phyloP scores from a whole-genome alignment of 2,329 filamentous ascomycete species.

The Cytospora chrysosperma region DNA sequence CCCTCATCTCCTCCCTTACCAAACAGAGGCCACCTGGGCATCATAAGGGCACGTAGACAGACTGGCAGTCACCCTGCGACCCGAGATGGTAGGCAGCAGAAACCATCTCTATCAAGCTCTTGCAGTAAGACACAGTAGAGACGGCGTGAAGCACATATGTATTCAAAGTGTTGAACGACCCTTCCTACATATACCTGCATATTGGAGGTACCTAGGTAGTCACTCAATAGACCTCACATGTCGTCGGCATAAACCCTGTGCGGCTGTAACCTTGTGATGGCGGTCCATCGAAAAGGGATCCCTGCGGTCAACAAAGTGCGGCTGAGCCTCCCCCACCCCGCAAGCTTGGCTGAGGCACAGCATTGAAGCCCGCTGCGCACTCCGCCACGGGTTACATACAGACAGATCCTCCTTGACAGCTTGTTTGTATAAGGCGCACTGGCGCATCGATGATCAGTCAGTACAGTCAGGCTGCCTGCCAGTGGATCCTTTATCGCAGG shows the following conservation, averaged over 20 bases:
- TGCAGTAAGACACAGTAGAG: not conserved
- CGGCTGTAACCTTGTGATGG: not conserved
- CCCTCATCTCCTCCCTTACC: no score
- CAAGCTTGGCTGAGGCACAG: not conserved
- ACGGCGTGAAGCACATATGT: not conserved
- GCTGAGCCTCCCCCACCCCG: not conserved
- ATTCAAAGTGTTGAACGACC: not conserved
- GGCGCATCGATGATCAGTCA: not conserved
- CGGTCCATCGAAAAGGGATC: not conserved
- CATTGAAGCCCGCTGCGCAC: not conserved
- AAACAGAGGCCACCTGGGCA: no score
- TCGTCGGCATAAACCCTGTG: not conserved
- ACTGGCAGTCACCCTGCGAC: not conserved
- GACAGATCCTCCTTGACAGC: no score
- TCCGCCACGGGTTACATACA: not conserved
- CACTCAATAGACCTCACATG: not conserved
- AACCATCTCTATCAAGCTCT: not conserved
- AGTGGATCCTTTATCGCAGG: not conserved
- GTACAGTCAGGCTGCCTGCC: no score
- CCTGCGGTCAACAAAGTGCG: not conserved
- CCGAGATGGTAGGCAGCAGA: not conserved
- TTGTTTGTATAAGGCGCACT: no score
- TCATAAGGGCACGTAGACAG: no score
- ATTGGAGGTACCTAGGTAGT: no score
- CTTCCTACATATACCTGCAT: not conserved